Percentiles rank a stretch among this genome's conserved stretches.
These are phyloP conservation scores for Pichia nanzhaoensis DNA, from an alignment of 805 yeast species.

Conservation along the genomic window DNA sequence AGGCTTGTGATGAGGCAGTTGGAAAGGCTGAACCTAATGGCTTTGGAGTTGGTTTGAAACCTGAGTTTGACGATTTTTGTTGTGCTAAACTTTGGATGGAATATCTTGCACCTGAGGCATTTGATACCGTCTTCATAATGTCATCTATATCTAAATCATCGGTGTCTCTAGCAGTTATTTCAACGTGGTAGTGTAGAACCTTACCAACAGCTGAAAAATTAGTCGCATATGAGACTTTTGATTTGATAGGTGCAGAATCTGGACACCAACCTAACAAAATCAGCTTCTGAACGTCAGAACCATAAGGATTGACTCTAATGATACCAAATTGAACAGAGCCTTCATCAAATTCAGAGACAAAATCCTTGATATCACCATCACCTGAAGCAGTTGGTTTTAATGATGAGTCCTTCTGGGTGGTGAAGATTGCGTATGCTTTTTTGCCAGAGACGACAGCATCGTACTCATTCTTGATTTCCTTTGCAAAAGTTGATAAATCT, in stretches of 20 bases:
- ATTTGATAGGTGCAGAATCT: constrained; percentile 80
- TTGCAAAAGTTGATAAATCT: constrained; percentile 62
- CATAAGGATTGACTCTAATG: constrained; percentile 80
- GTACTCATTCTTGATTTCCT: constrained; percentile 68
- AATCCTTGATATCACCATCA: constrained; percentile 64
- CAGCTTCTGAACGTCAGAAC: constrained; percentile 82
- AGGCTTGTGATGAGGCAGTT: constrained; percentile 14
- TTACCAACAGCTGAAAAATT: constrained; percentile 72
- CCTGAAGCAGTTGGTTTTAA: constrained; percentile 47
- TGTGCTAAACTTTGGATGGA: constrained; percentile 44
- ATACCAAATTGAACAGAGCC: constrained; percentile 87
- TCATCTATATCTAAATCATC: constrained; percentile 83
- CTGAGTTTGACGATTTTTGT: constrained; percentile 21
- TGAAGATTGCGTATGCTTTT: constrained; percentile 71
- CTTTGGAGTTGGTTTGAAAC: constrained; percentile 27
- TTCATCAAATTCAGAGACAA: constrained; percentile 76
- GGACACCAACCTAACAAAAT: constrained; percentile 95
- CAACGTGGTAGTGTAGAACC: constrained; percentile 85
- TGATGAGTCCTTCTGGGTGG: constrained; percentile 55
- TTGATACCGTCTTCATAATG: constrained; percentile 66
- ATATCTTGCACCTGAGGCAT: constrained; percentile 95
- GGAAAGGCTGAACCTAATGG: constrained; percentile 20
- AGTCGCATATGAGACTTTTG: constrained; percentile 67
- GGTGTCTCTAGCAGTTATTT: constrained; percentile 89
- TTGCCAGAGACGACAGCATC: constrained; percentile 76